Evolutionary conservation across 139 green algal genomes (phyloP).

Genomic region (Picochlorum sp.): DNA sequence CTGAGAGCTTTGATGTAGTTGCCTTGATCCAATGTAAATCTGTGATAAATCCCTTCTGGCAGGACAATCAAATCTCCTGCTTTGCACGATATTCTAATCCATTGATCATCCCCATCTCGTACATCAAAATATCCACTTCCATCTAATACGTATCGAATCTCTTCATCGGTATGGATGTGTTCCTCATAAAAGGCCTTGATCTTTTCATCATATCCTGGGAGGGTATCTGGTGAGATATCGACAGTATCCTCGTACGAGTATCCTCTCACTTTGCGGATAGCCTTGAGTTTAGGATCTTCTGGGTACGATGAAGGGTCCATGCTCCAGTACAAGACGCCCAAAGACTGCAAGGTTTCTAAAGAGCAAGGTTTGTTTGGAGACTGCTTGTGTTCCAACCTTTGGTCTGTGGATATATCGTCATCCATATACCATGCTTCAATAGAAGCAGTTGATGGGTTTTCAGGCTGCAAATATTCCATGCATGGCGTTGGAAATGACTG

Average conservation of each 20-base stretch:
- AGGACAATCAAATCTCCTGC: constrained; percentile 86
- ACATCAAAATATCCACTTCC: constrained; percentile 95
- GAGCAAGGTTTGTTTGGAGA: constrained; percentile 56
- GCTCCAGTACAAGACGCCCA: constrained; percentile 76
- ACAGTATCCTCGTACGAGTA: constrained; percentile 52
- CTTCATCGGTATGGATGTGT: constrained; percentile 91
- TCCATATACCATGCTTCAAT: constrained; percentile 89
- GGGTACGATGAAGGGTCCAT: constrained; percentile 60
- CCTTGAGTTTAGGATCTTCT: constrained; percentile 55
- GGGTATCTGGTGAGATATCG: constrained; percentile 47
- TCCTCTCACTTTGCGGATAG: constrained; percentile 59
- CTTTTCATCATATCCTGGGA: constrained; percentile 86
- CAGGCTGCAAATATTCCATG: constrained; percentile 38
- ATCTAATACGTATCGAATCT: constrained; percentile 82
- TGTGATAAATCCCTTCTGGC: constrained; percentile 93
- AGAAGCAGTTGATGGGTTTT: constrained; percentile 28
- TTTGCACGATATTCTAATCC: constrained; percentile 76
- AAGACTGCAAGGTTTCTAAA: constrained; percentile 40
- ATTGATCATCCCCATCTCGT: constrained; percentile 74
- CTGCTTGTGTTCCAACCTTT: constrained; percentile 64
- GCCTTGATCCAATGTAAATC: constrained; percentile 81
- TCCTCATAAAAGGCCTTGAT: constrained; percentile 93
- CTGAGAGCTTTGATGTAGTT: constrained; percentile 92
- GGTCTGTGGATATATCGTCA: constrained; percentile 46
- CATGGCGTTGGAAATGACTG: neutral